Base-by-base conservation (phyloP, 2,329 filamentous ascomycete species). In the Colletotrichum graminicola region DNA sequence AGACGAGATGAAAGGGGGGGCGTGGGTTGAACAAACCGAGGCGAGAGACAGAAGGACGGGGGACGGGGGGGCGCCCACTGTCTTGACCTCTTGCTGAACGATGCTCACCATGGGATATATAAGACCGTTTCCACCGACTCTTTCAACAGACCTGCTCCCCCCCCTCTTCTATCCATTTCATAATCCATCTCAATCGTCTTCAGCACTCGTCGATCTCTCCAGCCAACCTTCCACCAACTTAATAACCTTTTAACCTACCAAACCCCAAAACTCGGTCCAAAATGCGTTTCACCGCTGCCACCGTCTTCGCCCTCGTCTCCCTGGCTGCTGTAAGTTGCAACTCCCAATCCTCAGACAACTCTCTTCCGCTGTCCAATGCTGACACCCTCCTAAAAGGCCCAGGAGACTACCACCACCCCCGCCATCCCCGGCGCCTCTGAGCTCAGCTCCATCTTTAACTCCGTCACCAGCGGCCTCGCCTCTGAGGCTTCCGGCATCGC, bases 201-300 rank as follows among this genome's bases (percentile, higher is more conserved):
- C 60, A 34, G 26, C 21, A 54, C 16, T 26, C 51, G 5, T 3
- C 41, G 18, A 11, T 43, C 32, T 21, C 21, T 39, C 49, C 29
- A 66, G 21, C 1, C 29, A 36, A 29, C 21, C 55, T 56, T 29
- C 21, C 43, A 47, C 39, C 55, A 71, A 34, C 49, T 34, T 18
- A 18, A 55, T 18, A 66, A 60, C 12, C 18, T 41, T 29, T 32
- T 5, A 26, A 68, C 43, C 59, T 47, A 64, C 49, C 34, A 36
- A 63, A 2, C n/a, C 5, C 26, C n/a, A 56, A 29, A 51, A 62
- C 65, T 54, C 54, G 49, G 23, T 67, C 6, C 76, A 83, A 73
- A 39, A 88, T 88, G 86, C 84, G 82, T 81, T 76, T 81, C 76
- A 76, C 81, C 56, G 77, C 77, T 62, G 71, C 85, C 49, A 62